These are phyloP conservation scores for Pseudogymnoascus sp. DNA, from an alignment of 2,329 filamentous ascomycete genomes.

Conservation along the genomic window DNA sequence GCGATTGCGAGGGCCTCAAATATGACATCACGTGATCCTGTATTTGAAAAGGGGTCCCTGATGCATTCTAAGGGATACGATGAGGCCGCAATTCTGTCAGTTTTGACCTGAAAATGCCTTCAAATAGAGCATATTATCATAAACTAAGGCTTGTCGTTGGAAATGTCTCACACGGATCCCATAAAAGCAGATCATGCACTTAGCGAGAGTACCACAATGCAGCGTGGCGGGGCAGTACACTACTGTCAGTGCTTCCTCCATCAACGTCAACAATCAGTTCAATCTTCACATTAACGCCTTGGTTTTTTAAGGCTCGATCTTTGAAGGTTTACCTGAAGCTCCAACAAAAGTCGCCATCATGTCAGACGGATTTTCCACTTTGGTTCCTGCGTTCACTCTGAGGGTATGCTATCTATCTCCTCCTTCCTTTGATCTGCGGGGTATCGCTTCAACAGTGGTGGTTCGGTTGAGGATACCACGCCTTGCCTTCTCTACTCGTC, in stretches of 20 bases:
- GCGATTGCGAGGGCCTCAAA: neutral
- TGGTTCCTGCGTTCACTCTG: constrained; percentile 3
- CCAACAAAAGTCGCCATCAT: neutral
- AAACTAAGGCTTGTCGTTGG: neutral
- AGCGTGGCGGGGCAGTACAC: neutral
- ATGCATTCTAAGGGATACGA: neutral
- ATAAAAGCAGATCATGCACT: neutral
- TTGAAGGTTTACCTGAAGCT: neutral
- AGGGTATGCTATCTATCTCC: constrained; percentile 5
- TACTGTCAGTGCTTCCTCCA: neutral
- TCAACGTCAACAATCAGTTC: neutral
- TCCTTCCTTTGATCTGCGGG: constrained; percentile 19
- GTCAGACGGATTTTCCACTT: constrained; percentile 3
- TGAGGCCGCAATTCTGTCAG: neutral
- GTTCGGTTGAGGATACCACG: neutral
- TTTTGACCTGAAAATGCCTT: neutral
- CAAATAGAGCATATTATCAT: neutral
- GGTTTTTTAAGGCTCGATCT: neutral
- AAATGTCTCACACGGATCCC: neutral
- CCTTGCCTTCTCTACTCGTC: neutral
- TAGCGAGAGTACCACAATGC: neutral
- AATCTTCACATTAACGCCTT: neutral
- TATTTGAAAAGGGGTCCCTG: neutral
- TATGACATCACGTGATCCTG: neutral
- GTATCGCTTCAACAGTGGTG: neutral